Base-by-base conservation (phyloP, 805 yeast species). In the Lachancea sp. region DNA sequence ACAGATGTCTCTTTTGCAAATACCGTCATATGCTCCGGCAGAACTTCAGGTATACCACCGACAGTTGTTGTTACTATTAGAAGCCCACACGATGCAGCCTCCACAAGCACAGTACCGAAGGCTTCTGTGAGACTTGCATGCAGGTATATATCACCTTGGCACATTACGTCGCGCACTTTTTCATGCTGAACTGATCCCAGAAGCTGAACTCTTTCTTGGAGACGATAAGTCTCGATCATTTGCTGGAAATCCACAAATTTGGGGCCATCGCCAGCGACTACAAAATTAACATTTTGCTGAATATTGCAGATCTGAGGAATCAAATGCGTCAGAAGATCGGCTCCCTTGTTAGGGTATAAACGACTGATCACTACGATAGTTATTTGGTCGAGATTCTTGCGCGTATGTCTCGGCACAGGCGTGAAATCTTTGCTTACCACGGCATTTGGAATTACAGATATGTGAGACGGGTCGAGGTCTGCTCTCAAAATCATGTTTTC, bases 231-330 rank as follows among this genome's bases (percentile, higher is more conserved):
- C 62, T 93, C 99, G 41, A 96, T 74, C 90, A 90, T 90, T 62
- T 93, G 99, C 62, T 90, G 96, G 44, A 93, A 70, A 56, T 93
- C 98, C 9, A 93, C 78, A 54, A 85, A 89, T 56, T 87, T 86
- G 1, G 99, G 99, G 0, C 99, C 99, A 64, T 88, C 95, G 11
- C 99, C 99, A 2, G 97, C 99, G 38, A 93, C 79, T 2, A 91
- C 63, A 53, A 93, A 90, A 42, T 79, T 77, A 1, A 90, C 90
- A 15, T 78, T 74, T 0, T 77, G 72, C 44, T 80, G 75, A 13
- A 67, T 62, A 6, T 68, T 57, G 59, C 99, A 93, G 3, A 93
- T 80, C 34, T 80, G 69, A 0, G 99, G 99, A 18, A 93, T 84
- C 12, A 88, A 75, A 0, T 87, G 93, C 2, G 85, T 81, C 17